A percentile compares a stretch with the other conserved stretches of the same genome.
phyloP scores from a whole-genome alignment of 768 basidiomycete genomes.

The Suillus decipiens region DNA sequence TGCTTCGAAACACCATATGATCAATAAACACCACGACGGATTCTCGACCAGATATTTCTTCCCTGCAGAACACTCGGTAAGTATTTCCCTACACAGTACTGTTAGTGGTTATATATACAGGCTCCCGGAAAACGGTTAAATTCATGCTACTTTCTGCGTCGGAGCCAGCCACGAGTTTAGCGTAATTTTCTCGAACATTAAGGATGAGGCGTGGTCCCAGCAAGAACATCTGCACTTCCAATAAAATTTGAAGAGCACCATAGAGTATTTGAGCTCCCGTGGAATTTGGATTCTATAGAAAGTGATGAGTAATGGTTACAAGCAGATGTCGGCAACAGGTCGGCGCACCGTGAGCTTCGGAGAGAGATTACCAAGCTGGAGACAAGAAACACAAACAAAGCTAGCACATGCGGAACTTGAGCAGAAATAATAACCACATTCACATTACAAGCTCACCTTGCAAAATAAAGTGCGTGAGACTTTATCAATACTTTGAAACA shows the following conservation, averaged over 20 bases:
- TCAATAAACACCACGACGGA: no score
- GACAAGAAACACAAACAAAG: no score
- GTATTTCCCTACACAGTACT: no score
- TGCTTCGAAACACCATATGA: no score
- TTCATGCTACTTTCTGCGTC: neutral
- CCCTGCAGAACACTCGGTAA: no score
- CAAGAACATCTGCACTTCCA: neutral
- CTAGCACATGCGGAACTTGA: no score
- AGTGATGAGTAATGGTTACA: neutral
- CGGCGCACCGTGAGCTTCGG: no score
- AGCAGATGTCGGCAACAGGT: neutral
- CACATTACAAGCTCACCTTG: neutral
- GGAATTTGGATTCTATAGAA: neutral
- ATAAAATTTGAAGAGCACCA: neutral
- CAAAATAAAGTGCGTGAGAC: neutral
- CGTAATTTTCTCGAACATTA: neutral
- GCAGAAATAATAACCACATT: neutral
- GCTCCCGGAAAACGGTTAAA: no score
- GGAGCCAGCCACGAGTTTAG: neutral
- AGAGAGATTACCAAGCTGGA: no score
- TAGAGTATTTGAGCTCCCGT: neutral
- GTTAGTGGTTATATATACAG: no score
- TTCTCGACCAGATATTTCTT: no score
- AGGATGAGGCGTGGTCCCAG: no score
- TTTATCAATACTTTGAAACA: neutral